These are phyloP conservation scores for Platanus orientalis DNA, from an alignment of 164 flowering plant species.

Conservation along the genomic window DNA sequence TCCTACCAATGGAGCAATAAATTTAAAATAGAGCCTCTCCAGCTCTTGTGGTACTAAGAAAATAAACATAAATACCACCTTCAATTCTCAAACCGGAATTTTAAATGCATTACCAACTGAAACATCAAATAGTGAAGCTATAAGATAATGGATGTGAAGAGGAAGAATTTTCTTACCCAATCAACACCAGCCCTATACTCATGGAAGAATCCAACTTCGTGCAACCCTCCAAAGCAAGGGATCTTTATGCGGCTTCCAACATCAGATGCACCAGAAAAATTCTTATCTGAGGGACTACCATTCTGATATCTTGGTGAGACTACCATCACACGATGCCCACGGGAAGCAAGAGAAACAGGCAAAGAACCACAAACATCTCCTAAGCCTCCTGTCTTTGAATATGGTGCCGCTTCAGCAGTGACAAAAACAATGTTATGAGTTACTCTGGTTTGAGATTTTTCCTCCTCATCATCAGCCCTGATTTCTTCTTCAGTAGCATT, in stretches of 20 bases:
- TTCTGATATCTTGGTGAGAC: slow-evolving; percentile 76
- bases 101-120: too few relatives aligned
- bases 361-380: slow-evolving; percentile 99
- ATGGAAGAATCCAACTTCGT: slow-evolving; percentile 80
- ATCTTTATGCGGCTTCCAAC: slow-evolving; percentile 39
- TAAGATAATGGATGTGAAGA: background rate
- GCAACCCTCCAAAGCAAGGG: slow-evolving; percentile 67
- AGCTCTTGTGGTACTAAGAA: background rate
- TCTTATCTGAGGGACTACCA: slow-evolving; percentile 52
- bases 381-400: slow-evolving; percentile 93
- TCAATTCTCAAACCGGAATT: background rate
- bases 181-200: slow-evolving; percentile 89
- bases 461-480: slow-evolving; percentile 28
- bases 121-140: background rate
- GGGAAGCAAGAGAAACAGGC: slow-evolving; percentile 76
- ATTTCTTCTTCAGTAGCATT: slow-evolving; percentile 14
- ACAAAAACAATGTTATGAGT: slow-evolving; percentile 65
- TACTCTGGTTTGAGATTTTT: slow-evolving; percentile 23
- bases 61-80: background rate
- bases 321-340: slow-evolving; percentile 96
- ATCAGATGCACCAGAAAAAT: slow-evolving; percentile 45
- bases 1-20: too few relatives aligned
- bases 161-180: slow-evolving; percentile 53
- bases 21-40: background rate
- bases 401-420: slow-evolving; percentile 89